phyloP scores from a whole-genome alignment of 371 early-diverging fungal species.

The Mortierella sp. region DNA sequence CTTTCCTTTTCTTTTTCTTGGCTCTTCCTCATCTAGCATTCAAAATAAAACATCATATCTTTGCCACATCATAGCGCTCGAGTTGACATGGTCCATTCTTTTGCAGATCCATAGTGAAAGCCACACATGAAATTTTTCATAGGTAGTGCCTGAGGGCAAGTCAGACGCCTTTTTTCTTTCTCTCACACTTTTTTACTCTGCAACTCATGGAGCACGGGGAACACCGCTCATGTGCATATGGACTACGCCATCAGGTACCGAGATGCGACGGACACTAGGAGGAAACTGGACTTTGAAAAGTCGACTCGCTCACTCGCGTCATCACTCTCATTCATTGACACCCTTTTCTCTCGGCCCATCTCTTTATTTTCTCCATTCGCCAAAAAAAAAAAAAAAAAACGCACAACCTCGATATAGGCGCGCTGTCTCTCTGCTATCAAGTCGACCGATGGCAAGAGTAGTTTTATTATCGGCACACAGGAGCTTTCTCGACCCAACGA shows the following conservation, averaged over 20 bases:
- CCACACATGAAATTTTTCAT: neutral
- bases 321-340: neutral
- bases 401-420: slow-evolving; percentile 60
- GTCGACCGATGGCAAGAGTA: slow-evolving; percentile 74
- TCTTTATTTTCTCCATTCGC: neutral
- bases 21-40: neutral
- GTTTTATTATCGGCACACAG: slow-evolving; percentile 84
- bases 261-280: slow-evolving; percentile 47
- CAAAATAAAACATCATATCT: slow-evolving; percentile 6
- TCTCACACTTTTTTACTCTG: neutral
- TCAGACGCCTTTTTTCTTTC: neutral
- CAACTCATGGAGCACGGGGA: slow-evolving; percentile 42
- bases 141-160: neutral
- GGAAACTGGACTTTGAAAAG: neutral
- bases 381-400: neutral
- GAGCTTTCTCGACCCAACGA: slow-evolving; percentile 72
- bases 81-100: neutral
- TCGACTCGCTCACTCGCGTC: neutral
- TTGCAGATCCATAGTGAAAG: neutral
- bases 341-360: neutral
- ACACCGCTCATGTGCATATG: slow-evolving; percentile 73
- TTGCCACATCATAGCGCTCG: neutral
- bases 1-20: neutral
- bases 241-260: slow-evolving; percentile 82
- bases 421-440: slow-evolving; percentile 76